These are phyloP conservation scores for Mycena amicta DNA, from an alignment of 768 basidiomycete species.

Conservation along the genomic window DNA sequence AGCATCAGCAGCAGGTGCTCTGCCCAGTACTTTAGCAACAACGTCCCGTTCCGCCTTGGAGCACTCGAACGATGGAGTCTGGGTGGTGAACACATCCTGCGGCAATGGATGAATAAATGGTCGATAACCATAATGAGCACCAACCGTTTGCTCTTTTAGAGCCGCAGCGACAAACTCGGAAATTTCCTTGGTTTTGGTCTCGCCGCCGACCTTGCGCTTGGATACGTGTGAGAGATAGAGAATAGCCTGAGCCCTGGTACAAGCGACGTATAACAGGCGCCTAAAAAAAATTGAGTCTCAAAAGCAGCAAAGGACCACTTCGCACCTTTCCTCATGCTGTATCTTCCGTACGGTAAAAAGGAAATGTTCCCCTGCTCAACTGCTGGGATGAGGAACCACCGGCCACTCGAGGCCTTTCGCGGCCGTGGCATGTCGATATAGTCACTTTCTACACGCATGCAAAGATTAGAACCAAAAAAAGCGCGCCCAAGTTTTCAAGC, in stretches of 20 bases:
- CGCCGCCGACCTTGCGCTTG: slow-evolving; percentile 57
- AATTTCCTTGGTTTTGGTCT: slow-evolving; percentile 49
- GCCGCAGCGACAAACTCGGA: slow-evolving; percentile 61
- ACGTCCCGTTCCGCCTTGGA: slow-evolving; percentile 44
- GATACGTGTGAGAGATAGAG: slow-evolving; percentile 58
- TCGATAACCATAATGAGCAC: slow-evolving; percentile 14
- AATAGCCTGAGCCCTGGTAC: slow-evolving; percentile 79
- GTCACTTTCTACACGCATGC: slow-evolving; percentile 65
- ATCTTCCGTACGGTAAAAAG: slow-evolving; percentile 74
- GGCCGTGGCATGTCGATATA: slow-evolving; percentile 81
- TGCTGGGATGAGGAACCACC: slow-evolving; percentile 79
- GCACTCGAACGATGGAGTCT: slow-evolving; percentile 41
- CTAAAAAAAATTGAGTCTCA: slow-evolving; percentile 36
- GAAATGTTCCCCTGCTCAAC: slow-evolving; percentile 79
- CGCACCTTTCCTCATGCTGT: slow-evolving; percentile 77
- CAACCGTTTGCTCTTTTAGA: slow-evolving; percentile 43
- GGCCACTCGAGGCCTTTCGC: slow-evolving; percentile 95
- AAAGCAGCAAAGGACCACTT: background rate
- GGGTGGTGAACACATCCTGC: slow-evolving; percentile 46
- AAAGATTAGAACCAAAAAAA: background rate
- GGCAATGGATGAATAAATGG: slow-evolving; percentile 2
- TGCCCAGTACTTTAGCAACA: slow-evolving; percentile 57
- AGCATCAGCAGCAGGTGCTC: slow-evolving; percentile 45
- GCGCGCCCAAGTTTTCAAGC: slow-evolving; percentile 15
- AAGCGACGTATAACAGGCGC: slow-evolving; percentile 85